Evolutionary conservation across 495 filamentous ascomycete genomes (phyloP), one percentile per base, ranked within the genome.

Genomic region (Cudoniella acicularis): DNA sequence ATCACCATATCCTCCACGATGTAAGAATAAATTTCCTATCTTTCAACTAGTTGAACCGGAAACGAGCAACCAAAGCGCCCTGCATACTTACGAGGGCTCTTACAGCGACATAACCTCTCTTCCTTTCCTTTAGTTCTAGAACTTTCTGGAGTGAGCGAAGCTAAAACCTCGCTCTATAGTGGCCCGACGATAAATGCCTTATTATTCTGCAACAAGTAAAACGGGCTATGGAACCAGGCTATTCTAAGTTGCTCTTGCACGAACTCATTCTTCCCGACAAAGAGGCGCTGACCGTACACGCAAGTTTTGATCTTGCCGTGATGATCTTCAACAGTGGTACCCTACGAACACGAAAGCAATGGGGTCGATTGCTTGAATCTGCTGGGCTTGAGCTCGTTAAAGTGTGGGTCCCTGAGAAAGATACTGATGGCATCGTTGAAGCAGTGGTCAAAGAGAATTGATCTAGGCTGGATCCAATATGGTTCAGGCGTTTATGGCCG

Each of bases 1-100:
- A 83, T n/a, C 72, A 78, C 6, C 67, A 70, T 56, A 72, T 83
- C 21, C 49, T 83, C 3, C 79, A 83, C 56, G 77, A 83, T 54
- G 36, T 41, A 41, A 41, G 36, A 8, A 16, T 16, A 9, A 41
- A 41, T 41, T 41, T 41, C 16, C 9, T 41, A 41, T 41, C 36
- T 8, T 41, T 41, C 8, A 9, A 41, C 16, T 41, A 41, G 36
- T 16, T 16, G 36, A 41, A 9, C 36, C 16, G 8, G 9, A 41
- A 41, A n/a, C n/a, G n/a, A n/a, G n/a, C n/a, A n/a, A n/a, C n/a
- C n/a, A n/a, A n/a, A 41, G 8, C 16, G 8, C 36, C 16, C 16
- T 41, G 8, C 16, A 41, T 41, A 41, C 36, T 41, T 41, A n/a
- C n/a, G n/a, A n/a, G n/a, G n/a, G n/a, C n/a, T n/a, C n/a, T n/a